These are phyloP conservation scores for Ganoderma sinense DNA, from an alignment of 1,284 basidiomycete species.

Conservation along the genomic window DNA sequence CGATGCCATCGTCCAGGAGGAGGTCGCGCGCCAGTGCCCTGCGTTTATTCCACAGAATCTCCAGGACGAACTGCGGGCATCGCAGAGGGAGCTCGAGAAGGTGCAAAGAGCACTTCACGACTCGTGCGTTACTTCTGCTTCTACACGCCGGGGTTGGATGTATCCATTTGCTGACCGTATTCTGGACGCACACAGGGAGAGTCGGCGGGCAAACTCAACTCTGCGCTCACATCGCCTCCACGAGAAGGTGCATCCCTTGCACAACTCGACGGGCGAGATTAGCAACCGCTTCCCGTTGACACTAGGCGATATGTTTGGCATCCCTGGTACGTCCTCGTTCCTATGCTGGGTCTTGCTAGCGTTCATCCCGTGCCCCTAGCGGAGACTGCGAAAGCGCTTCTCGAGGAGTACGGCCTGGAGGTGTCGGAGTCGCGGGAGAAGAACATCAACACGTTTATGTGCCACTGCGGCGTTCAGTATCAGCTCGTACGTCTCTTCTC, in stretches of 20 bases:
- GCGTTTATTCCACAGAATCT: constrained; percentile 52
- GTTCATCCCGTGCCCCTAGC: constrained; percentile 31
- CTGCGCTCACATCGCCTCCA: constrained; percentile 49
- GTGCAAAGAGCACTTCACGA: constrained; percentile 60
- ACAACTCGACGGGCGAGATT: constrained; percentile 51
- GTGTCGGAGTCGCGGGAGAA: constrained; percentile 42
- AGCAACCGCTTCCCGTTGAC: constrained; percentile 55
- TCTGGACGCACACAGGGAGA: constrained; percentile 48
- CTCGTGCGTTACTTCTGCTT: constrained; percentile 46
- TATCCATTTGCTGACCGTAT: not conserved
- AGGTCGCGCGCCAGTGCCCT: constrained; percentile 53
- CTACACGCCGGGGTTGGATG: too few species aligned
- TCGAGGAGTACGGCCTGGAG: constrained; percentile 51
- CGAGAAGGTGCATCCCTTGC: constrained; percentile 52
- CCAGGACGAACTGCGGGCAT: constrained; percentile 54
- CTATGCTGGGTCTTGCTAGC: not conserved
- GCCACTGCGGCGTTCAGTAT: constrained; percentile 57
- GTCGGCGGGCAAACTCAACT: constrained; percentile 56
- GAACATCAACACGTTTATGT: constrained; percentile 61
- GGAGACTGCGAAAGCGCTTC: constrained; percentile 45
- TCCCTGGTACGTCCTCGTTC: constrained; percentile 49
- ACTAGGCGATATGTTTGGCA: constrained; percentile 51
- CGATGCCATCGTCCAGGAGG: constrained; percentile 53
- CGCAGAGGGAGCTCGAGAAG: constrained; percentile 55
- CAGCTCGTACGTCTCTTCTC: constrained; percentile 42